These are phyloP conservation scores for Knufia fluminis DNA, from an alignment of 2,329 filamentous ascomycete species.

Conservation along the genomic window DNA sequence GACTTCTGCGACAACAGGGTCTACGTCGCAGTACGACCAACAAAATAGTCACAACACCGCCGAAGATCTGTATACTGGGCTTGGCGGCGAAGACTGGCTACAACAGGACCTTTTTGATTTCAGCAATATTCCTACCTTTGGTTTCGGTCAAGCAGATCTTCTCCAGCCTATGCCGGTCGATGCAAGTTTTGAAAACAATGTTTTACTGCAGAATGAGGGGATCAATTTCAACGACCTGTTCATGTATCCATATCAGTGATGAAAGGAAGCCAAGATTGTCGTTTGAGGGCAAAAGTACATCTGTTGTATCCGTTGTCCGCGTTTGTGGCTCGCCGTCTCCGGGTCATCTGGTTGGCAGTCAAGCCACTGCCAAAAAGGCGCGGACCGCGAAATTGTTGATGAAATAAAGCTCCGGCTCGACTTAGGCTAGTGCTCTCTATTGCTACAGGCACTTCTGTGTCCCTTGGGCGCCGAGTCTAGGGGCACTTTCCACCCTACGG, in stretches of 20 bases:
- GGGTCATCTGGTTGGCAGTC: too few relatives aligned
- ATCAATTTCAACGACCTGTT: conserved; percentile 5
- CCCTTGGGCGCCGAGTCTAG: too few relatives aligned
- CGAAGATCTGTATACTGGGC: background rate
- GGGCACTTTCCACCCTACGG: too few relatives aligned
- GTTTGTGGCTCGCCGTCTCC: too few relatives aligned
- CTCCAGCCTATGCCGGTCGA: background rate
- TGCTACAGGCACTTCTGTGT: too few relatives aligned
- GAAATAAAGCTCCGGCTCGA: too few relatives aligned
- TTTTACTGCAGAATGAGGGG: background rate
- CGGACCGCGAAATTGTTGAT: too few relatives aligned
- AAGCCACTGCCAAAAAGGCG: too few relatives aligned
- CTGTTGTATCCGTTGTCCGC: too few relatives aligned
- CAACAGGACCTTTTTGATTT: conserved; percentile 3
- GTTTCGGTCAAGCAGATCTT: background rate
- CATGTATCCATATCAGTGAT: conserved; percentile 4
- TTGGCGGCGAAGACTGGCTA: background rate
- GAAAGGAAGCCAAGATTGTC: background rate
- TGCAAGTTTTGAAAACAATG: background rate
- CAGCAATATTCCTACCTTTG: background rate
- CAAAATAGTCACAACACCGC: background rate
- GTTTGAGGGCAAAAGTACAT: too few relatives aligned
- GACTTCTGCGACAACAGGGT: background rate
- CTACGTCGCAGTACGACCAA: background rate
- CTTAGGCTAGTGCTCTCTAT: too few relatives aligned